Evolutionary conservation across 1,284 basidiomycete species (phyloP), one percentile per base, ranked within the genome.

Genomic region (Waitea zeae): DNA sequence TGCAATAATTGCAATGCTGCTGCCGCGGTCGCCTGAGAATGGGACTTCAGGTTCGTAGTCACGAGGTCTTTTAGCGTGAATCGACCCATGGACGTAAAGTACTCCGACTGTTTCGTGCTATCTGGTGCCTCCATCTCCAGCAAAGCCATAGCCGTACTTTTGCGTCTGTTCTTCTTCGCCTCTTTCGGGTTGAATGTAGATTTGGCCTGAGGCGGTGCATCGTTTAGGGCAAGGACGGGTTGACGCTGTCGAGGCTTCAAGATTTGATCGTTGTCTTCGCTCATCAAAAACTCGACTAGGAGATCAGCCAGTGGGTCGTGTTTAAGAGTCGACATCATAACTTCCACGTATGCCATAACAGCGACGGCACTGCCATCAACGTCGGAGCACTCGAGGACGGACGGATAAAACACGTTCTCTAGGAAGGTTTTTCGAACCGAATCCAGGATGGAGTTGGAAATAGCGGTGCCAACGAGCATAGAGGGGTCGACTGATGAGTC

Each of bases 261-360:
- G 12, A 70, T 50, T 20, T 77, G 75, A 19, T 80, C 76, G 30
- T 79, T 79, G 44, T 87, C 81, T 47, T 89, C 86, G 47, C 69
- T 86, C 46, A 82, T 67, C 20, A 90, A 66, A 53, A 86, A 90
- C 33, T 71, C 62, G 32, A 89, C 64, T 11, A 90, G 56, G n/a
- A 79, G 56, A 39, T 77, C 70, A 3, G 67, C 67, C 24, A 90
- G 61, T 35, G 65, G 67, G 15, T 80, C 79, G 29, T 76, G 64
- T 36, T 74, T 69, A 12, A 92, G 63, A 0, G 78, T 82, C 33
- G 75, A 67, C 35, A 92, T 67, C 59, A 89, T 78, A 46, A 84
- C 70, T 41, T 96, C 87, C 41, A 97, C 77, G 48, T 98, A 97
- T n/a, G 82, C 88, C 69, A 97, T 79, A 35, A 97, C 89, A 2